These are phyloP conservation scores for Closterium sp. DNA, from an alignment of 139 green algal genomes.

Conservation along the genomic window DNA sequence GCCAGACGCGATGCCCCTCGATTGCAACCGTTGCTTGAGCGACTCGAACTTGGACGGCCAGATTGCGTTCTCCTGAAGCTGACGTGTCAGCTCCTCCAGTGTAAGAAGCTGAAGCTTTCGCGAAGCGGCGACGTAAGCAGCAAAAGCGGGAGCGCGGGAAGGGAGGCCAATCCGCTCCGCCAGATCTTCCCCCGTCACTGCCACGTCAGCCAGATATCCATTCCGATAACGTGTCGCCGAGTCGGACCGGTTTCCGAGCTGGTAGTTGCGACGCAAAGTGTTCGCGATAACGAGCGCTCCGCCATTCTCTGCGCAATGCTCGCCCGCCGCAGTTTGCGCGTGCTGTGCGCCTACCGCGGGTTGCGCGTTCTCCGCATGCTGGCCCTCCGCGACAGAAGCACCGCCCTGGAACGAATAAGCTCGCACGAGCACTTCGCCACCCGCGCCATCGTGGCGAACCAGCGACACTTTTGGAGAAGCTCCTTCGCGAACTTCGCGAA, in stretches of 20 bases:
- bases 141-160: neutral
- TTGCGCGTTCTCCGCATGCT: neutral
- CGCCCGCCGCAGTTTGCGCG: neutral
- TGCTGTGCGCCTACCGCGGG: neutral
- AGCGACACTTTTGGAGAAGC: neutral
- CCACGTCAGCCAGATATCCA: neutral
- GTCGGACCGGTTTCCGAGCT: neutral
- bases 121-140: neutral
- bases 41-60: neutral
- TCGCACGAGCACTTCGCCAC: neutral
- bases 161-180: neutral
- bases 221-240: neutral
- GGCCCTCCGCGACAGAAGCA: neutral
- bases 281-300: neutral
- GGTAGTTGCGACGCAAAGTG: neutral
- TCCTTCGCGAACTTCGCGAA: neutral
- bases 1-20: neutral
- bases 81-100: neutral
- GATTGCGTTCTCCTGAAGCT: neutral
- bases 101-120: neutral
- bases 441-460: neutral
- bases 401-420: neutral
- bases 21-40: neutral
- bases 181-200: neutral
- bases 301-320: neutral